Evolutionary conservation across 2,329 filamentous ascomycete species (phyloP).

Genomic region (Arachnopeziza araneosa): DNA sequence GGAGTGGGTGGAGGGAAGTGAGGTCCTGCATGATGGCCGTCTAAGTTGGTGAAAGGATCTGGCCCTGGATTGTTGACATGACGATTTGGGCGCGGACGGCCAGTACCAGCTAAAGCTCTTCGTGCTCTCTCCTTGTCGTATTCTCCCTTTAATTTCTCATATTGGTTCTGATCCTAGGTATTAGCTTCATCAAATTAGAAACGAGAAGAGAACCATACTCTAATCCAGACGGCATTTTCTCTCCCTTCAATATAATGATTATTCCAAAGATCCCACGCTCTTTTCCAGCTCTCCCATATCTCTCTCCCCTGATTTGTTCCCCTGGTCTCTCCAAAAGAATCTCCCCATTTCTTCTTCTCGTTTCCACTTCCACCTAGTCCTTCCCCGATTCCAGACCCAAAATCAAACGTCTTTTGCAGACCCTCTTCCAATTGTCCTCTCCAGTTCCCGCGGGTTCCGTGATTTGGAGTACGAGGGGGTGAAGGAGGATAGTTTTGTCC

Average conservation of each 20-base stretch:
- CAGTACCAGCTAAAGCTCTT: background rate
- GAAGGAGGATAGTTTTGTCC: background rate
- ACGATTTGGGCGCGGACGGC: no score
- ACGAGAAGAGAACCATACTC: background rate
- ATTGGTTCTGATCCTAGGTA: conserved; percentile 4
- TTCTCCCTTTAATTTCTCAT: conserved; percentile 11
- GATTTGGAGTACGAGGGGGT: no score
- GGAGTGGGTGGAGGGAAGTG: no score
- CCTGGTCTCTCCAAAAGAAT: background rate
- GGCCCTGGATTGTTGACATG: no score
- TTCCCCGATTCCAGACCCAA: background rate
- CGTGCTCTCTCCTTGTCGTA: conserved; percentile 5
- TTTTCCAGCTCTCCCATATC: conserved; percentile 27
- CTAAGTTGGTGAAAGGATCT: no score
- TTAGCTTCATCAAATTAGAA: background rate
- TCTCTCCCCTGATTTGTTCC: conserved; percentile 10
- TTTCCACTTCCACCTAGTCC: background rate
- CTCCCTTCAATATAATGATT: conserved; percentile 20
- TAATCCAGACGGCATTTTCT: conserved; percentile 19
- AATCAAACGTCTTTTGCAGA: background rate
- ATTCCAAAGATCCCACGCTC: conserved; percentile 30
- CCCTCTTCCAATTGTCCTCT: background rate
- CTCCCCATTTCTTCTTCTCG: background rate
- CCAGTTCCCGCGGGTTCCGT: background rate
- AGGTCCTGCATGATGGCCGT: no score